Evolutionary conservation across 192 early-diverging fungal genomes (phyloP), one percentile per base, ranked within the genome.

Genomic region (Coemansia sp.): DNA sequence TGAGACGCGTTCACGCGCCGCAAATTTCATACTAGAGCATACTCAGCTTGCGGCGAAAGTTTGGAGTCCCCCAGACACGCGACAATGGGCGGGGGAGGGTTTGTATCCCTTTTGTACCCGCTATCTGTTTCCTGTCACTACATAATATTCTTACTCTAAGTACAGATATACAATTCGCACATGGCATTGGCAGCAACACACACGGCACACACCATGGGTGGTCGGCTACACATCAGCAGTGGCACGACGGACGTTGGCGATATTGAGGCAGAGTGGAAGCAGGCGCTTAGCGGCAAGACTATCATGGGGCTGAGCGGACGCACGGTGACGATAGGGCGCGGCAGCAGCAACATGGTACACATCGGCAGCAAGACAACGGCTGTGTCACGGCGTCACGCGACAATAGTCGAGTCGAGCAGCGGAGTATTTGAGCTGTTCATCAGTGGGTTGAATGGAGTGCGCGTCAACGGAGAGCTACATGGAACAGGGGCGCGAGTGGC

Each of bases 371-470:
- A 65, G 38, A 53, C 77, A 46, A 78, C 76, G 42, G 73, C 74
- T 3, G 73, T 84, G 59, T 84, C 82, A 55, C 76, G 82, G 53
- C 55, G 40, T 30, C 82, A 84, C 61, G 82, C 82, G 1, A 57
- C 67, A 37, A 79, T 84, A 46, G 49, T n/a, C 2, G 44, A 70
- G 42, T 44, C 38, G 3, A 60, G 62, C n/a, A 33, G 28, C 26
- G 61, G 61, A 14, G 64, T 40, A n/a, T 85, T 67, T 46, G 49
- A 49, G n/a, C 64, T 82, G 39, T 58, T 62, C 19, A 67, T 86
- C 13, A 69, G 72, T 21, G 84, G 84, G 19, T 23, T 72, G 42
- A 86, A 86, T 49, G 84, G 84, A 10, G 77, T 86, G 62, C 80
- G 80, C 21, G 64, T 86, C 32, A 81, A 82, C 50, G 74, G 70